These are phyloP conservation scores for Amylostereum areolatum DNA, from an alignment of 1,284 basidiomycete species.

Conservation along the genomic window DNA sequence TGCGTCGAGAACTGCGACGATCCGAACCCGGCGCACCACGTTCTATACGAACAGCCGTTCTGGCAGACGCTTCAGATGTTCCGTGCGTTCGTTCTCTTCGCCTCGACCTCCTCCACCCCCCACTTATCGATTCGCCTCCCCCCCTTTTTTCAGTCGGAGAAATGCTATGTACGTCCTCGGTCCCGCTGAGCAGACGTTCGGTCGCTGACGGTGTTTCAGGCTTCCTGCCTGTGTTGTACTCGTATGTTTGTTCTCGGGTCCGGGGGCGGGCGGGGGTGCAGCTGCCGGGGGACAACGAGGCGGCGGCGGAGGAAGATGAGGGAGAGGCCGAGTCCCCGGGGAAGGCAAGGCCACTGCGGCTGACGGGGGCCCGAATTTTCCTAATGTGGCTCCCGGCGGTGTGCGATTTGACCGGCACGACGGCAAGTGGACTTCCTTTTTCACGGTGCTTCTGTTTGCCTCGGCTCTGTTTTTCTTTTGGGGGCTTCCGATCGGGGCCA, in stretches of 20 bases:
- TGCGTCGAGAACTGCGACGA: slow-evolving; percentile 86
- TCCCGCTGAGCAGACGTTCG: no score
- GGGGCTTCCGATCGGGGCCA: no score
- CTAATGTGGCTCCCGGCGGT: slow-evolving; percentile 84
- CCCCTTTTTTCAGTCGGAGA: slow-evolving; percentile 65
- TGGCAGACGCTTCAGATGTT: slow-evolving; percentile 95
- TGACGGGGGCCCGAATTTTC: slow-evolving; percentile 66
- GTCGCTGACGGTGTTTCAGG: no score
- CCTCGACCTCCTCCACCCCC: slow-evolving; percentile 13
- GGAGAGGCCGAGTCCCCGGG: slow-evolving; percentile 19
- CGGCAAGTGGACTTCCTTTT: slow-evolving; percentile 41
- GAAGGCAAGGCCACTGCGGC: slow-evolving; percentile 35
- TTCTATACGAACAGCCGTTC: slow-evolving; percentile 88
- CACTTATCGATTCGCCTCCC: slow-evolving; percentile 22
- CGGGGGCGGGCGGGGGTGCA: slow-evolving; percentile 45
- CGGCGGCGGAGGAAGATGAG: no score
- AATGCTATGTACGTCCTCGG: slow-evolving; percentile 79
- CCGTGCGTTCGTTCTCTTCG: slow-evolving; percentile 67
- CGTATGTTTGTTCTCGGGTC: slow-evolving; percentile 48
- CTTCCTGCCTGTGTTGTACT: slow-evolving; percentile 78
- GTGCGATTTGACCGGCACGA: slow-evolving; percentile 86
- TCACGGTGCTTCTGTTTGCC: not conserved
- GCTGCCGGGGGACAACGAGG: slow-evolving; percentile 48
- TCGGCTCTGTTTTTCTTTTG: slow-evolving; percentile 6
- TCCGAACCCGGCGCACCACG: slow-evolving; percentile 43